Conservation (phyloP, 768 basidiomycete genomes). For the Termitomyces sp. region DNA sequence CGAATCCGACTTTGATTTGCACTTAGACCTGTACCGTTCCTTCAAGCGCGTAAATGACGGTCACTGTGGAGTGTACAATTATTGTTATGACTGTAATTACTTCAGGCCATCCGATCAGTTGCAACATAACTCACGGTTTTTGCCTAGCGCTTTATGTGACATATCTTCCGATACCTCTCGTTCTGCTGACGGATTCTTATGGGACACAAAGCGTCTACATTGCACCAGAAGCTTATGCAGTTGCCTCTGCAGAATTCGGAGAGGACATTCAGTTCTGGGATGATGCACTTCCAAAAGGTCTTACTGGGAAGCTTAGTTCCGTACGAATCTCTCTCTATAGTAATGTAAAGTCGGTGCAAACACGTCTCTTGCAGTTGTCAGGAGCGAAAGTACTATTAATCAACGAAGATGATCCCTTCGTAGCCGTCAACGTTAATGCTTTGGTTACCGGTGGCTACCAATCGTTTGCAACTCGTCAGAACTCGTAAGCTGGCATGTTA, state of each 20-base stretch:
- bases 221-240: slow-evolving; percentile 46
- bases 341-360: background rate
- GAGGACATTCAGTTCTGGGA: slow-evolving; percentile 53
- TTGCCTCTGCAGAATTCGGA: slow-evolving; percentile 44
- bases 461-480: slow-evolving; percentile 45
- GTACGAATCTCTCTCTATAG: slow-evolving; percentile 19
- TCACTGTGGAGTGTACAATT: slow-evolving; percentile 50
- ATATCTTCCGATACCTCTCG: slow-evolving; percentile 45
- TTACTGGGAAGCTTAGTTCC: slow-evolving; percentile 42
- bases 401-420: slow-evolving; percentile 44
- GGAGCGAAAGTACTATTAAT: slow-evolving; percentile 53
- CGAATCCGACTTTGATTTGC: slow-evolving; percentile 47
- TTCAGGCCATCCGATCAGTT: background rate
- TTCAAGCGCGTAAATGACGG: slow-evolving; percentile 55
- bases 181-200: slow-evolving; percentile 36
- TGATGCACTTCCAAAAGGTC: slow-evolving; percentile 38
- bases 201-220: slow-evolving; percentile 47
- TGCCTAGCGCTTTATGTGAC: slow-evolving; percentile 36
- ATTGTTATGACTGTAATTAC: slow-evolving; percentile 36
- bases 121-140: background rate
- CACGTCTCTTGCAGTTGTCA: slow-evolving; percentile 23
- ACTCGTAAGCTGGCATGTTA: slow-evolving; percentile 26
- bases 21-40: slow-evolving; percentile 46
- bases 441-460: slow-evolving; percentile 47
- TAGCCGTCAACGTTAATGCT: slow-evolving; percentile 47